These are phyloP conservation scores for Sherardia arvensis DNA, from an alignment of 257 asterid species.

Conservation along the genomic window DNA sequence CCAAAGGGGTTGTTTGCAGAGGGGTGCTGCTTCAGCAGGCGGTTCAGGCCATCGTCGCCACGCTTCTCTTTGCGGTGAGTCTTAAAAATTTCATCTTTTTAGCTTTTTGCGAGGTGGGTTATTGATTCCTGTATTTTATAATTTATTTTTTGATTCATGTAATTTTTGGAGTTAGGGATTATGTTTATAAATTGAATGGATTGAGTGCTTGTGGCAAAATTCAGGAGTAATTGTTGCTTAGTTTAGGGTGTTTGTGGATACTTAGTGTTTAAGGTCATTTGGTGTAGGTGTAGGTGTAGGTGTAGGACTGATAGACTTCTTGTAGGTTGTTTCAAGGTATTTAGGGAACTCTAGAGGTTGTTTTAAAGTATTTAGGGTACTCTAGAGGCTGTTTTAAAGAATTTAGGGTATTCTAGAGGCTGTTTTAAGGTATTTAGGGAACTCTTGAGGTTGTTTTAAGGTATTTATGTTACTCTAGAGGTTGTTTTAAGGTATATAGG, in stretches of 20 bases:
- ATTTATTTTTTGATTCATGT: not conserved
- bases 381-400: not conserved
- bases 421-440: too few species aligned
- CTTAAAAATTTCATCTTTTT: not conserved
- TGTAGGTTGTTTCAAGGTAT: not conserved
- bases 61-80: constrained; percentile 72
- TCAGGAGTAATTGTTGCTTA: not conserved
- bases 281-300: not conserved
- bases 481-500: too few species aligned
- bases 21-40: constrained; percentile 92
- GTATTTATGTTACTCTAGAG: too few species aligned
- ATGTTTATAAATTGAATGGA: not conserved
- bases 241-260: not conserved
- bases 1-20: constrained; percentile 62
- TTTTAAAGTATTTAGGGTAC: not conserved
- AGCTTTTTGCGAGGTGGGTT: not conserved
- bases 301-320: not conserved
- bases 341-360: not conserved
- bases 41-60: constrained; percentile 79
- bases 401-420: too few species aligned
- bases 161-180: not conserved
- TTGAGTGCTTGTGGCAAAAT: not conserved
- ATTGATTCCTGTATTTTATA: not conserved
- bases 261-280: not conserved
- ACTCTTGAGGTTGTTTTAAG: too few species aligned